Conservation (phyloP, 192 early-diverging fungal genomes). For the Ambispora gerdemannii region DNA sequence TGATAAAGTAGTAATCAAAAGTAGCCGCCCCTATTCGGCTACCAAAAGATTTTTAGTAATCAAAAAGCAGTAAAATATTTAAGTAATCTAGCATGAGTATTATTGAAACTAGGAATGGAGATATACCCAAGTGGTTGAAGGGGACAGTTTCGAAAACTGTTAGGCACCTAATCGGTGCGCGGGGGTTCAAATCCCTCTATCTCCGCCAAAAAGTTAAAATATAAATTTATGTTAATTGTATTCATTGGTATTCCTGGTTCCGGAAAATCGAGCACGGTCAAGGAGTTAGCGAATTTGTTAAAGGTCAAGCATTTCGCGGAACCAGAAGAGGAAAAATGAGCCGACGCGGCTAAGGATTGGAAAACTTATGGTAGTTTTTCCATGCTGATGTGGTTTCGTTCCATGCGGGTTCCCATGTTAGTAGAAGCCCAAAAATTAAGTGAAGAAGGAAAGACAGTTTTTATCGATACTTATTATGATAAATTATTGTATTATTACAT, state of each 20-base stretch:
- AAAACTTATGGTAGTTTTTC: slow-evolving; percentile 20
- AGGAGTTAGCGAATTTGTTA: not conserved
- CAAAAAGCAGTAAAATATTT: no score
- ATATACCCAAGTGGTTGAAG: slow-evolving; percentile 18
- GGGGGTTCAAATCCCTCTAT: slow-evolving; percentile 11
- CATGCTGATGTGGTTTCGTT: slow-evolving; percentile 4
- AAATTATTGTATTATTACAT: slow-evolving; percentile 15
- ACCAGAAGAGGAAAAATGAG: slow-evolving; percentile 15
- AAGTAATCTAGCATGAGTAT: no score
- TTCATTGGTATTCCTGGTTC: slow-evolving; percentile 9
- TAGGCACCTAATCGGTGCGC: slow-evolving; percentile 5
- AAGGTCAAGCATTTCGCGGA: slow-evolving; percentile 8
- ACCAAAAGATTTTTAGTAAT: slow-evolving; percentile 6
- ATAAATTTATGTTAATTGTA: slow-evolving; percentile 14
- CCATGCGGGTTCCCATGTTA: slow-evolving; percentile 9
- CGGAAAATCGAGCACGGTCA: slow-evolving; percentile 4
- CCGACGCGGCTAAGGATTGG: slow-evolving; percentile 5
- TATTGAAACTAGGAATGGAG: not conserved
- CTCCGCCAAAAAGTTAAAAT: slow-evolving; percentile 9
- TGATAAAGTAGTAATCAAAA: slow-evolving; percentile 5
- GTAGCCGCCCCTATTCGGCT: not conserved
- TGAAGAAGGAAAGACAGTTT: slow-evolving; percentile 1
- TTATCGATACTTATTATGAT: slow-evolving; percentile 16
- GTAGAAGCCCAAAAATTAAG: slow-evolving; percentile 15
- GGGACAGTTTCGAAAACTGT: slow-evolving; percentile 12